Evolutionary conservation across 1,284 basidiomycete genomes (phyloP).

Genomic region (Porogramme epimiltina): DNA sequence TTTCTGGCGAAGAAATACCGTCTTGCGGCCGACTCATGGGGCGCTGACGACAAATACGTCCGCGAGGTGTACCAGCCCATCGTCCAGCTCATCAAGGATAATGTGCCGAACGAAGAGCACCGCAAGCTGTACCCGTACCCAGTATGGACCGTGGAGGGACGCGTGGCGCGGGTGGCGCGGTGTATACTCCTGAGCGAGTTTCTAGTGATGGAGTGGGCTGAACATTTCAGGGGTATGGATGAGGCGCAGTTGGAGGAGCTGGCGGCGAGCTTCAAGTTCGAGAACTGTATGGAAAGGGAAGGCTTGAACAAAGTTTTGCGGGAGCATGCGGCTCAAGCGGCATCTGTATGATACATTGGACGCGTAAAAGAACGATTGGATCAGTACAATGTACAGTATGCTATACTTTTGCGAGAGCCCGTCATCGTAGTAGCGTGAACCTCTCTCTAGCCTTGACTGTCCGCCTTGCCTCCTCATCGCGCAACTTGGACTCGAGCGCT

Average conservation of each 20-base stretch:
- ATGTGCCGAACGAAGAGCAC: slow-evolving; percentile 38
- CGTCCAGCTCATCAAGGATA: slow-evolving; percentile 51
- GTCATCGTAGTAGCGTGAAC: slow-evolving; percentile 28
- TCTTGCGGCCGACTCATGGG: slow-evolving; percentile 69
- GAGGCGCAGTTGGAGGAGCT: slow-evolving; percentile 59
- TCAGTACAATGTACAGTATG: slow-evolving; percentile 3
- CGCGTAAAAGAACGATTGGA: not conserved
- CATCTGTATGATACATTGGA: not conserved
- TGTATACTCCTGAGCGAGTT: slow-evolving; percentile 69
- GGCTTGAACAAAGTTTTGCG: slow-evolving; percentile 46
- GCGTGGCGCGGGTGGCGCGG: slow-evolving; percentile 54
- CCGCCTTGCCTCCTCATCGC: slow-evolving; percentile 34
- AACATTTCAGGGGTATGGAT: slow-evolving; percentile 57
- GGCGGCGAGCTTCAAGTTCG: slow-evolving; percentile 64
- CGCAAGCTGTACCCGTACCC: slow-evolving; percentile 52
- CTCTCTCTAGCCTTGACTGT: slow-evolving; percentile 36
- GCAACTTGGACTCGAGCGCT: not conserved
- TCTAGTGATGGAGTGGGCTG: slow-evolving; percentile 66
- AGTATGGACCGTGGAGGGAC: slow-evolving; percentile 47
- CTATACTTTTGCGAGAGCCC: not conserved
- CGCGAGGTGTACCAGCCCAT: slow-evolving; percentile 57
- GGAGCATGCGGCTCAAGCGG: slow-evolving; percentile 8
- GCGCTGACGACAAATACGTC: slow-evolving; percentile 52
- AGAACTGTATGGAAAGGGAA: slow-evolving; percentile 52
- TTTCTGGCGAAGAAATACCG: slow-evolving; percentile 68